phyloP scores from a whole-genome alignment of 352 stramenopile species.

The Phytopythium litorale region DNA sequence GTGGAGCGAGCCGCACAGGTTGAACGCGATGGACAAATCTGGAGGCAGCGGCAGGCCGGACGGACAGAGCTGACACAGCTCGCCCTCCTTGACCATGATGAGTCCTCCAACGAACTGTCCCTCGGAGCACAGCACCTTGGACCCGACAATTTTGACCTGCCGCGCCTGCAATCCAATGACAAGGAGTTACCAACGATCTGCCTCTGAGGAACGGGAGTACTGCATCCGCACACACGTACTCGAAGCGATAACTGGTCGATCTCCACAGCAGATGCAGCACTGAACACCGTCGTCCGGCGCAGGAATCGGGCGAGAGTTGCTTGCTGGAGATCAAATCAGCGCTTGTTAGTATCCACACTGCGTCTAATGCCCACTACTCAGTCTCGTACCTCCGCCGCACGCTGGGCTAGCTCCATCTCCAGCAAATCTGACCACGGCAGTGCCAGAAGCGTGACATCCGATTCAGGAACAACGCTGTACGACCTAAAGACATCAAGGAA shows the following conservation, averaged over 20 bases:
- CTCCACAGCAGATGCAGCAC: slow-evolving; percentile 22
- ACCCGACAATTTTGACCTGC: slow-evolving; percentile 40
- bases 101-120: slow-evolving; percentile 52
- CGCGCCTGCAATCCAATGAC: slow-evolving; percentile 17
- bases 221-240: slow-evolving; percentile 13
- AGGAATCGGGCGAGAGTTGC: slow-evolving; percentile 31
- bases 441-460: slow-evolving; percentile 9
- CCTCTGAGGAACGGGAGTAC: not conserved
- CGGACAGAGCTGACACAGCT: slow-evolving; percentile 44
- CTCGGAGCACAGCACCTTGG: slow-evolving; percentile 50
- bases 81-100: slow-evolving; percentile 42
- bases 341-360: not conserved
- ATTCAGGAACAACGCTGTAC: slow-evolving; percentile 22
- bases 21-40: slow-evolving; percentile 46
- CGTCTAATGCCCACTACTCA: not conserved
- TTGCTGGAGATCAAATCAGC: slow-evolving; percentile 15
- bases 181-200: not conserved
- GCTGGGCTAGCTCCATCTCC: slow-evolving; percentile 24
- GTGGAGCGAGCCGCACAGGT: slow-evolving; percentile 37
- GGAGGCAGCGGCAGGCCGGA: slow-evolving; percentile 32
- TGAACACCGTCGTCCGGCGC: slow-evolving; percentile 33
- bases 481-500: slow-evolving; percentile 6
- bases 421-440: slow-evolving; percentile 30
- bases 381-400: slow-evolving; percentile 18
- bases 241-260: slow-evolving; percentile 22